phyloP scores from a whole-genome alignment of 352 stramenopile genomes.

The Stephanocyclus meneghinianus region DNA sequence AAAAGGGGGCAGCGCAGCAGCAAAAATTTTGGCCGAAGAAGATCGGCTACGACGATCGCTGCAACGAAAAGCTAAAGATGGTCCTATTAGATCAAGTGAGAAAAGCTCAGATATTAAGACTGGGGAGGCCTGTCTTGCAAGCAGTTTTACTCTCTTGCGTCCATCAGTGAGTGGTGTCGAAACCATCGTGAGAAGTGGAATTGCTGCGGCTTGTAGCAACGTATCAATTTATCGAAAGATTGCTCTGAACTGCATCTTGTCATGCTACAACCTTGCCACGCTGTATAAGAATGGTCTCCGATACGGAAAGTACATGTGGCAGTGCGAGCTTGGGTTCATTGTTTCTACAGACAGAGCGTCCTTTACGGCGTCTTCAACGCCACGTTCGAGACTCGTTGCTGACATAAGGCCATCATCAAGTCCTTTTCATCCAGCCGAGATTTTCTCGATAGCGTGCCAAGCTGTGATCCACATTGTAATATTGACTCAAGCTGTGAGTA shows the following conservation, averaged over 20 bases:
- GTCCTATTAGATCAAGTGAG: neutral
- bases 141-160: constrained; percentile 64
- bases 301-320: constrained; percentile 68
- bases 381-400: constrained; percentile 46
- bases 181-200: constrained; percentile 52
- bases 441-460: constrained; percentile 51
- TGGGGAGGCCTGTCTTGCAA: constrained; percentile 61
- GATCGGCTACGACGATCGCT: constrained; percentile 34
- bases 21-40: constrained; percentile 63
- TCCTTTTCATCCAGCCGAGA: constrained; percentile 47
- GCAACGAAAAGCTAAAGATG: constrained; percentile 21
- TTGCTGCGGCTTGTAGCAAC: constrained; percentile 54
- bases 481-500: constrained; percentile 47
- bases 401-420: constrained; percentile 46
- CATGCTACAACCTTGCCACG: constrained; percentile 59
- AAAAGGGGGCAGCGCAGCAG: constrained; percentile 57
- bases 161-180: constrained; percentile 65
- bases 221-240: constrained; percentile 55
- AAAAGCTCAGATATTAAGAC: constrained; percentile 50
- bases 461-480: constrained; percentile 56
- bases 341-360: constrained; percentile 35
- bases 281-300: constrained; percentile 62
- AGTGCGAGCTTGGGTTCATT: constrained; percentile 46
- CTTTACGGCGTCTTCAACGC: constrained; percentile 49
- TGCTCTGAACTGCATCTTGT: constrained; percentile 61